Percentiles rank a stretch among this genome's conserved stretches.
These are phyloP conservation scores for Hanseniaspora occidentalis DNA, from an alignment of 805 yeast genomes.

Conservation along the genomic window DNA sequence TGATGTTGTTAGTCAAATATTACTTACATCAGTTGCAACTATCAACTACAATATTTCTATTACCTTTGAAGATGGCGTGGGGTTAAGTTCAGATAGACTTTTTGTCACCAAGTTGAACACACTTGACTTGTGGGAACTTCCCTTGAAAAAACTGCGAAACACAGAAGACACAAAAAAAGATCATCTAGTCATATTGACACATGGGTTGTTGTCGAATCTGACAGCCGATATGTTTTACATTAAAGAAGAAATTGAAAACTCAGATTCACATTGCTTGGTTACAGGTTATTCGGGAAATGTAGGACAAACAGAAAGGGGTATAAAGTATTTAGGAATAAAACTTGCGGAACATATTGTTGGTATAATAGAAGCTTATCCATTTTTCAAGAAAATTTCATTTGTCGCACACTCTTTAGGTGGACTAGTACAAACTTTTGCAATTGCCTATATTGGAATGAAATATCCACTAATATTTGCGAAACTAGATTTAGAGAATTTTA, in stretches of 20 bases:
- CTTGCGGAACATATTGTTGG: conserved; percentile 52
- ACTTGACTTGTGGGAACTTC: conserved; percentile 59
- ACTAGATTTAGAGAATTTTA: conserved; percentile 53
- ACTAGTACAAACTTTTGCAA: conserved; percentile 60
- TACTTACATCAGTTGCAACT: conserved; percentile 50
- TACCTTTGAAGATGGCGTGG: conserved; percentile 19
- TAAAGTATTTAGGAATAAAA: conserved; percentile 58
- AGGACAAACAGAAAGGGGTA: conserved; percentile 70
- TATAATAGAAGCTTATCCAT: conserved; percentile 31
- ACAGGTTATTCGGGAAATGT: conserved; percentile 60
- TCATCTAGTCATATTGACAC: conserved; percentile 62
- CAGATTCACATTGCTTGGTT: conserved; percentile 35
- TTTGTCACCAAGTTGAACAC: conserved; percentile 43
- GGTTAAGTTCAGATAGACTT: conserved; percentile 24
- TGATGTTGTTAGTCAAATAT: conserved; percentile 58
- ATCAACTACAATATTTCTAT: conserved; percentile 51
- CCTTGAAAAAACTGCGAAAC: conserved; percentile 14
- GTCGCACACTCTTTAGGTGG: conserved; percentile 78
- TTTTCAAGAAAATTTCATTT: conserved; percentile 48
- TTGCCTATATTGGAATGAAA: conserved; percentile 55
- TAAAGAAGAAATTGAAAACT: conserved; percentile 49
- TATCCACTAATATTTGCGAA: conserved; percentile 56
- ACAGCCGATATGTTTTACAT: conserved; percentile 65
- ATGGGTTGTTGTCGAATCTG: conserved; percentile 68
- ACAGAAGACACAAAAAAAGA: conserved; percentile 25